A percentile compares a stretch with the other conserved stretches of the same genome.
Conservation (phyloP, 148 eudicot species). For the Diospyros lotus region DNA sequence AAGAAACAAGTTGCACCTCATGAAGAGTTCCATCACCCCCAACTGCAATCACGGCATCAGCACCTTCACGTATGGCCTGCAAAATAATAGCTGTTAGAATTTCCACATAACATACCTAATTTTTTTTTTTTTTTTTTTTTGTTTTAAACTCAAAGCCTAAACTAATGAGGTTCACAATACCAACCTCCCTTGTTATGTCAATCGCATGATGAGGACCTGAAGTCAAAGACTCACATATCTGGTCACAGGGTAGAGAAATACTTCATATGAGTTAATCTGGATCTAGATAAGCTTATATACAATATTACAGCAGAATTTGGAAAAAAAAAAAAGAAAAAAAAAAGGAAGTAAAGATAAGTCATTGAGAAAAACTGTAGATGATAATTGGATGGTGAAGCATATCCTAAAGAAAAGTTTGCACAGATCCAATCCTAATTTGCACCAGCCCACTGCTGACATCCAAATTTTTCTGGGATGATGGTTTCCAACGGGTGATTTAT, state of each 20-base stretch:
- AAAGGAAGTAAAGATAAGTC: neutral
- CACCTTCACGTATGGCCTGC: slow-evolving; percentile 92
- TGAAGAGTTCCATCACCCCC: slow-evolving; percentile 99
- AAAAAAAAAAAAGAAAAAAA: neutral
- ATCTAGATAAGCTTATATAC: slow-evolving; percentile 4
- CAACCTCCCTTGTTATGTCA: slow-evolving; percentile 93
- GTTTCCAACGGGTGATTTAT: neutral
- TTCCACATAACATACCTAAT: neutral
- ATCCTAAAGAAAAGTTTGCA: too few species aligned
- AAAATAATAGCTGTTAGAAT: slow-evolving; percentile 10
- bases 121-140: too few species aligned
- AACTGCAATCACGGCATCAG: slow-evolving; percentile 89
- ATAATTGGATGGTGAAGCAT: too few species aligned
- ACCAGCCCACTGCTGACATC: neutral
- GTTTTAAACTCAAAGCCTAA: neutral
- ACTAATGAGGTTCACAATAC: slow-evolving; percentile 3
- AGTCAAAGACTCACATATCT: slow-evolving; percentile 87
- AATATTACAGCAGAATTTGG: neutral
- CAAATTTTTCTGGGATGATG: neutral
- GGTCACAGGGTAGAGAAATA: slow-evolving; percentile 24
- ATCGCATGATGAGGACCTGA: slow-evolving; percentile 88
- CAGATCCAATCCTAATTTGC: too few species aligned
- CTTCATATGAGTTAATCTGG: slow-evolving; percentile 11
- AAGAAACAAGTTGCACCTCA: slow-evolving; percentile 47
- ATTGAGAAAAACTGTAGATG: too few species aligned